A percentile compares a stretch with the other conserved stretches of the same genome.
These are phyloP conservation scores for Fusarium phyllophilum DNA, from an alignment of 2,329 filamentous ascomycete genomes.

Conservation along the genomic window DNA sequence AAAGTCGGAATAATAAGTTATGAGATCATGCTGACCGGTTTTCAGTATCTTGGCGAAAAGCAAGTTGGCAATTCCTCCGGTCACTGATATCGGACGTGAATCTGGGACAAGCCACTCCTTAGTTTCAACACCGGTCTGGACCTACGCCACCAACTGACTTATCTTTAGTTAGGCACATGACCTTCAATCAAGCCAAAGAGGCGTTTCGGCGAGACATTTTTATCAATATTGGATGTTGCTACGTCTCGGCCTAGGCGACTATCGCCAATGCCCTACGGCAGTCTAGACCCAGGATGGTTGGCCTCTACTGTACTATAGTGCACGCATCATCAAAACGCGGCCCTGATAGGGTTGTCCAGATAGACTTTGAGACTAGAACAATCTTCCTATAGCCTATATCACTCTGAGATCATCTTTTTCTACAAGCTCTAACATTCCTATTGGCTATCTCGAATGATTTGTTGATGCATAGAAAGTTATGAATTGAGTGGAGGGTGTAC, in stretches of 20 bases:
- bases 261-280: too few species aligned
- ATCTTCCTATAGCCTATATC: not conserved
- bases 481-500: not conserved
- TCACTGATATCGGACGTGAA: too few species aligned
- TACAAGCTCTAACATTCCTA: fast-evolving
- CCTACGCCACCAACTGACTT: not conserved
- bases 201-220: fast-evolving
- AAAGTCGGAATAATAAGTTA: too few species aligned
- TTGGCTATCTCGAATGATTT: not conserved
- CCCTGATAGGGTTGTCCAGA: fast-evolving
- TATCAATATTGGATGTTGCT: fast-evolving
- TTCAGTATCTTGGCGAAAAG: too few species aligned
- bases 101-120: not conserved
- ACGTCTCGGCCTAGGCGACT: not conserved
- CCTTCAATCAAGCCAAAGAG: not conserved
- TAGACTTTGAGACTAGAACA: not conserved
- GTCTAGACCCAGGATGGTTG: not conserved
- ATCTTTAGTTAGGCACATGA: not conserved
- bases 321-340: fast-evolving
- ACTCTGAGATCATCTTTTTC: fast-evolving
- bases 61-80: fast-evolving
- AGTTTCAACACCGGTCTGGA: not conserved
- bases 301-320: too few species aligned
- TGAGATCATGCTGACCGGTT: not conserved
- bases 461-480: fast-evolving